Evolutionary conservation across 257 asterid species (phyloP).

Genomic region (Plantago ovata): DNA sequence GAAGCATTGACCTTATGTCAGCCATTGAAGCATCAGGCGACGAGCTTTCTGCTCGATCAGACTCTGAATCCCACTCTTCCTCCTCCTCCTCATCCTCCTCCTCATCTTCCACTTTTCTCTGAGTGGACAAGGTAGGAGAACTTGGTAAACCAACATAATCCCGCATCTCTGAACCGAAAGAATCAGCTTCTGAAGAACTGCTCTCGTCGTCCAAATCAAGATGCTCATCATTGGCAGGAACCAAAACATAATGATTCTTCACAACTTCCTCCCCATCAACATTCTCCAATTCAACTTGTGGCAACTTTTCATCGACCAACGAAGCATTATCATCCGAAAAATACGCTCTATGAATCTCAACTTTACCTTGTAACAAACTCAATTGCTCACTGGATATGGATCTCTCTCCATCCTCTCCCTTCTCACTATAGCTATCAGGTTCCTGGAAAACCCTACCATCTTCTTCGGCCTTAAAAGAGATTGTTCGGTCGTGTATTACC

Average conservation of each 20-base stretch:
- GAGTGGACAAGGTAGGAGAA: conserved; percentile 47
- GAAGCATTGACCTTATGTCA: conserved; percentile 87
- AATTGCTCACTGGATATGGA: too few relatives aligned
- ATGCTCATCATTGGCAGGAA: conserved; percentile 35
- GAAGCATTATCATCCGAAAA: conserved; percentile 29
- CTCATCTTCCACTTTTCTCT: conserved; percentile 29
- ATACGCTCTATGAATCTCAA: conserved; percentile 24
- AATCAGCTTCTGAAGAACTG: conserved; percentile 46
- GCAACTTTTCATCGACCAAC: conserved; percentile 34
- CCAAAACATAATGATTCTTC: conserved; percentile 32
- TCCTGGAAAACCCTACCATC: conserved; percentile 42
- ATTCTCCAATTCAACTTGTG: conserved; percentile 29
- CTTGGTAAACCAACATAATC: conserved; percentile 58
- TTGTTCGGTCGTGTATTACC: conserved; percentile 30
- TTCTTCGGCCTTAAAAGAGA: conserved; percentile 35
- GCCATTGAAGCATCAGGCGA: conserved; percentile 95
- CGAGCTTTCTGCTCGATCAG: conserved; percentile 79
- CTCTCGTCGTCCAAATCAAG: conserved; percentile 51
- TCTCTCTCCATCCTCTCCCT: too few relatives aligned
- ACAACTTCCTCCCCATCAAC: conserved; percentile 27
- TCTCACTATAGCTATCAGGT: conserved; percentile 43
- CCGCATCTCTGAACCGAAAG: conserved; percentile 60
- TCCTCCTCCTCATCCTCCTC: conserved; percentile 39
- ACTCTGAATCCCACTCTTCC: conserved; percentile 52
- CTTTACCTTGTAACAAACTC: conserved; percentile 3